Base-by-base conservation (phyloP, 441 rosid species). In the Gossypium trilobum region DNA sequence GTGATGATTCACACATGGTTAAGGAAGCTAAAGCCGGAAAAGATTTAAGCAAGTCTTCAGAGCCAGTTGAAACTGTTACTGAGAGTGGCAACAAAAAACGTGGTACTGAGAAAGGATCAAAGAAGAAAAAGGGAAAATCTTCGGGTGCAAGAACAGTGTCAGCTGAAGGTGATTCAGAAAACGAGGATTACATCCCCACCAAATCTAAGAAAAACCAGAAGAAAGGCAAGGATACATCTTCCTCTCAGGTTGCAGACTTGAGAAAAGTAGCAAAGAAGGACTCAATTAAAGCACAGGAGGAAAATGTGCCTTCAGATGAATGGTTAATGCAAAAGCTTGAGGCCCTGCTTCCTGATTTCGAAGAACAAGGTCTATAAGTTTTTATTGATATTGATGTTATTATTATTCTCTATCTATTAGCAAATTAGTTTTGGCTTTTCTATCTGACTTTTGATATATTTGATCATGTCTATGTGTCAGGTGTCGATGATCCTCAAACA, bases 201-300 rank as follows among this genome's bases (percentile, higher is more conserved):
- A 92, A 91, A 85, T 88, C 94, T 68, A 92, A 86, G 89, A 90
- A 87, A 83, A 95, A 82, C 84, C 97, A 88, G 79, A 92, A 85
- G 83, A 90, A 83, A 86, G 88, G 87, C 62, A 95, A 84, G 88
- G 97, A 86, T 73, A 51, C 86, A 55, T 81, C 93, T 58, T 84
- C 88, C 6, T 73, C 81, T 16, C 88, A 87, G 73, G 81, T 73
- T 60, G 74, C 88, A 29, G 92, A 85, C 75, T 58, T 84, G 11
- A 90, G 87, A 86, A 52, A 82, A 48, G 92, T 87, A 64, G 78
- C 88, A 74, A 95, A 84, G 88, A 89, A 86, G 80, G 94, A 89
- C 69, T 74, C 69, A 0, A 78, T 50, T 56, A 90, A 83, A 81
- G 73, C 58, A 66, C 93, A 82, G 74, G 96, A 90, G 75, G 84